These are phyloP conservation scores for Leucogyrophana mollusca DNA, from an alignment of 768 basidiomycete genomes.

Conservation along the genomic window DNA sequence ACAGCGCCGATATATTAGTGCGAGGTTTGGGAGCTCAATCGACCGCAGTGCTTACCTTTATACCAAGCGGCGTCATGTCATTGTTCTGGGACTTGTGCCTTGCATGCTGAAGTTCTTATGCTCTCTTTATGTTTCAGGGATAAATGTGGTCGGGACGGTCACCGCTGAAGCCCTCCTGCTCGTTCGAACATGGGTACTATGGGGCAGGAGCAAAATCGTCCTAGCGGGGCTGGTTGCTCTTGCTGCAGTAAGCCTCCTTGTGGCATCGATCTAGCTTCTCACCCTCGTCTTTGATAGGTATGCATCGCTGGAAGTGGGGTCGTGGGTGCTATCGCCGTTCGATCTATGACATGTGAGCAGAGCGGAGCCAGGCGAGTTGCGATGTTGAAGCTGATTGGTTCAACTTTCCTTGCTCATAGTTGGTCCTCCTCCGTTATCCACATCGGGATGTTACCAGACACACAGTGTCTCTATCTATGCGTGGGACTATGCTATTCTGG, in stretches of 20 bases:
- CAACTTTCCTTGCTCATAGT: neutral
- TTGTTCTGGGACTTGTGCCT: neutral
- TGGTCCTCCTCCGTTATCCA: conserved; percentile 3
- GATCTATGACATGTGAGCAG: conserved; percentile 3
- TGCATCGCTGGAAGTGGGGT: neutral
- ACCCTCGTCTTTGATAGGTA: neutral
- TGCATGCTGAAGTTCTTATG: neutral
- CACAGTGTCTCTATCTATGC: conserved; percentile 18
- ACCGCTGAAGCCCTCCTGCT: conserved; percentile 1
- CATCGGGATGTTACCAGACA: neutral
- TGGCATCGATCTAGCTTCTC: neutral
- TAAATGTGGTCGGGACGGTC: neutral
- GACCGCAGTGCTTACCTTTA: neutral
- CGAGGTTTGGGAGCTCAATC: neutral
- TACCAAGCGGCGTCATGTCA: neutral
- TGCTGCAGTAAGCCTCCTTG: neutral
- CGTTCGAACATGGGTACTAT: conserved; percentile 3
- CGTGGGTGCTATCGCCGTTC: neutral
- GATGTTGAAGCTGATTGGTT: neutral
- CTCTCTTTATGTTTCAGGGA: conserved; percentile 1
- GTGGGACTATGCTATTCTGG: conserved; percentile 29
- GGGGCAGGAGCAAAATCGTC: neutral
- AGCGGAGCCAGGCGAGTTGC: too few species aligned
- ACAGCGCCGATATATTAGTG: neutral
- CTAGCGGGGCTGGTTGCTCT: neutral